Evolutionary conservation across 768 basidiomycete species (phyloP), one percentile per base, ranked within the genome.

Genomic region (Phanerochaete sordida): DNA sequence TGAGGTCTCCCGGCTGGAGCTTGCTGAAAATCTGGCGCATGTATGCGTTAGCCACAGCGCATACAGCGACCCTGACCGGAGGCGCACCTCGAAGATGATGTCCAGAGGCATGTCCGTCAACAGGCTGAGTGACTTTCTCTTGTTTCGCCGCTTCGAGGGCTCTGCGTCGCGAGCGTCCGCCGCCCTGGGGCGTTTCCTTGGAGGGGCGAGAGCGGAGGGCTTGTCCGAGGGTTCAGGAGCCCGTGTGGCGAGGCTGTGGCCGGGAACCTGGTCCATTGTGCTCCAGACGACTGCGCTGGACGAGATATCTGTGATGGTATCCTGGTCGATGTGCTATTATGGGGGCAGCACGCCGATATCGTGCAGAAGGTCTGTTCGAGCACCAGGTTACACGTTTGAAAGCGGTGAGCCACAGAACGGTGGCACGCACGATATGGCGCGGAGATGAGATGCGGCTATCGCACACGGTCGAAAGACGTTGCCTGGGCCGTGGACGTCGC

Each of bases 1-100:
- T 59, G 19, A 77, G 59, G 60, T 75, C 76, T 15, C 62, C 43
- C 11, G 76, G 76, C 8, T 47, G 58, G 15, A 76, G 65, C 37
- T 68, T 43, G 7, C 44, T 30, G 27, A 45, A 31, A 5, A 57
- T 57, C 56, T 57, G 19, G 8, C 23, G 56, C 19, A 47, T 28
- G 30, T 26, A 39, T 33, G 44, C 28, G 21, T 53, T 28, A 53
- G 27, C 30, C 19, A 3, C 13, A 3, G 16, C 9, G 27, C 44
- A 31, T 30, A 27, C 19, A 46, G 16, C 24, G 26, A 35, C 33
- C 33, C 13, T 46, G 45, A 3, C 23, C n/a, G 48, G 49, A 19
- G n/a, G 19, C 33, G 12, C 11, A 58, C 57, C 57, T 58, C 57
- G 19, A 50, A 51, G 28, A 58, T 51, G 2, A 58, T 37, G 31